Conservation (phyloP, 345 rosid genomes). For the Odontarrhena argentea region DNA sequence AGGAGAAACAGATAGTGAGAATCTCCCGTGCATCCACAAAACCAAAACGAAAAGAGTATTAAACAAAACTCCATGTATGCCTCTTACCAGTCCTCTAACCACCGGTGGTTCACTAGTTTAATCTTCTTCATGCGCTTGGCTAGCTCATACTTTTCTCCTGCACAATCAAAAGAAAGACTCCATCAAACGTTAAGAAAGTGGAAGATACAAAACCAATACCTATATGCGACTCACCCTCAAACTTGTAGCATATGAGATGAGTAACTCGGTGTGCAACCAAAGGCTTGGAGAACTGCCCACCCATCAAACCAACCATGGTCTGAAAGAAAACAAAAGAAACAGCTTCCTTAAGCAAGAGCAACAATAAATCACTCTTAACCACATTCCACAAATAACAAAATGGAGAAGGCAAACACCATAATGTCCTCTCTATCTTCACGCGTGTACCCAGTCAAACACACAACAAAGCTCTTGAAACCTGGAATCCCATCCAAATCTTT, state of each 20-base stretch:
- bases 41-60: conserved; percentile 2
- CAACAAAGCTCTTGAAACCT: conserved; percentile 56
- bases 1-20: conserved; percentile 11
- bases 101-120: conserved; percentile 82
- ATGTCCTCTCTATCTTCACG: conserved; percentile 91
- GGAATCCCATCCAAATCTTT: conserved; percentile 84
- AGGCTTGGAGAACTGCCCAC: conserved; percentile 88
- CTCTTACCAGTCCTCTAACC: conserved; percentile 92
- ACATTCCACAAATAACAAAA: conserved; percentile 11
- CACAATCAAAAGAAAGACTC: conserved; percentile 24
- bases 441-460: conserved; percentile 93
- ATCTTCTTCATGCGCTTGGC: conserved; percentile 75
- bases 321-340: conserved; percentile 38
- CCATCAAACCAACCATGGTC: conserved; percentile 94
- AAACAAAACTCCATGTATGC: conserved; percentile 16
- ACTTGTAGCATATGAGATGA: conserved; percentile 93
- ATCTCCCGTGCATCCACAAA: neutral
- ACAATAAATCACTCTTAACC: neutral
- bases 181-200: neutral
- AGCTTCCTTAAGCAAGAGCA: neutral
- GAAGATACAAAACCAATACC: neutral
- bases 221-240: conserved; percentile 65
- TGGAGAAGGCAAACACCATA: conserved; percentile 55
- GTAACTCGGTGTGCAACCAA: conserved; percentile 85
- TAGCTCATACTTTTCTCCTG: conserved; percentile 95